These are phyloP conservation scores for Linum lewisii DNA, from an alignment of 345 rosid genomes.

Conservation along the genomic window DNA sequence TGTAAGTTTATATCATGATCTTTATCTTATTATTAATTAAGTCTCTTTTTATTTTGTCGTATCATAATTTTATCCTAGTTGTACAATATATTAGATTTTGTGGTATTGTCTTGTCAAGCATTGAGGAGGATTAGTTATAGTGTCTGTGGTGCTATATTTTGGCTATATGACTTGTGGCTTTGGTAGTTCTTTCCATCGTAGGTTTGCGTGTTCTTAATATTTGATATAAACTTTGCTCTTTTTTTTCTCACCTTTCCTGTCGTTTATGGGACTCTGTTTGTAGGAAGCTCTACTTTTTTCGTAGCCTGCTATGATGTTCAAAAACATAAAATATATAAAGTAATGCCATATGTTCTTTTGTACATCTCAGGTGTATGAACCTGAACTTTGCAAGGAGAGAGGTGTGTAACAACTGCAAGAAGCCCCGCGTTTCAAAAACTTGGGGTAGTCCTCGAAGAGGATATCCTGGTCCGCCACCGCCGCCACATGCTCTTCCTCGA, in stretches of 20 bases:
- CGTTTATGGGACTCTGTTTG: not conserved
- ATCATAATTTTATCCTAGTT: not conserved
- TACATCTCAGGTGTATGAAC: constrained; percentile 54
- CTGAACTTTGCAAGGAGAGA: constrained; percentile 86
- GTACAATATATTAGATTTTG: too few relatives aligned
- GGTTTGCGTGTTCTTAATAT: not conserved
- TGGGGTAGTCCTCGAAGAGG: constrained; percentile 59
- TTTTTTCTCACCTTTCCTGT: not conserved
- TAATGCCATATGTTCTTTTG: not conserved
- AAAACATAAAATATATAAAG: too few relatives aligned
- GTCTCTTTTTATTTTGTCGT: not conserved
- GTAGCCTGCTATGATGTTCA: too few relatives aligned
- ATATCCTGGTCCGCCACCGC: constrained; percentile 37
- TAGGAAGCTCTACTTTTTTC: too few relatives aligned
- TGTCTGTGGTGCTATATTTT: not conserved
- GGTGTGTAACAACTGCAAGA: constrained; percentile 64
- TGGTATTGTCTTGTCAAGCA: too few relatives aligned
- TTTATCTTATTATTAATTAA: not conserved
- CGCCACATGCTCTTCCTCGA: constrained; percentile 33
- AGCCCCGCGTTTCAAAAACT: constrained; percentile 38
- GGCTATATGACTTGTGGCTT: not conserved
- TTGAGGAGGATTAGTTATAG: too few relatives aligned
- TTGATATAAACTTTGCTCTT: not conserved
- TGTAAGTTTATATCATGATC: constrained; percentile 33
- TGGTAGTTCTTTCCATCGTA: not conserved